Base-by-base conservation (phyloP, 1,139 yeast genomes). In the Suhomyces atakaporum region DNA sequence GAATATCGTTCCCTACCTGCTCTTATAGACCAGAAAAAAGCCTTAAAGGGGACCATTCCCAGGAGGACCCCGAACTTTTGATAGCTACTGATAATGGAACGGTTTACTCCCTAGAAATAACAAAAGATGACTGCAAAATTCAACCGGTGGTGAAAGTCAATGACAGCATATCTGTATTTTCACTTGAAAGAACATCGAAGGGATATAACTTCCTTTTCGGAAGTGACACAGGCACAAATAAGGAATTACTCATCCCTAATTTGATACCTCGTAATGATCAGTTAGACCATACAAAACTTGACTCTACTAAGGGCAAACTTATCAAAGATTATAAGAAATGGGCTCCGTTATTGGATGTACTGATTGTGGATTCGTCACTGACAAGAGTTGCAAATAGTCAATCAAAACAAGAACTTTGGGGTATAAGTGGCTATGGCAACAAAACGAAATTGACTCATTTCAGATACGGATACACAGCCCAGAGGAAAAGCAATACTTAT, bases 321-420 rank as follows among this genome's bases (percentile, higher is more conserved):
- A 28, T 55, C 5, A 45, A 48, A 14, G 66, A 65, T 41, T 68
- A 62, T 51, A 63, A 60, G 29, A 73, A 69, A 41, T 75, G 81
- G 81, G 65, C 78, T 0, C 81, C 81, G 0, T 42, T 75, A 3
- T 43, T 69, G 16, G 80, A 75, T 49, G 50, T 68, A 0, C 60
- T 55, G 40, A 49, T 73, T 2, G 55, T 71, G 3, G 66, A 67
- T 12, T 48, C 66, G 0, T 52, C 39, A 23, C 43, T 39, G 24
- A 42, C 56, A 19, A 46, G 53, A 33, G 46, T 46, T 23, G 32
- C 51, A 11, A 36, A 44, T 8, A 48, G 44, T 19, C 53, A 53
- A 25, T 44, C 57, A 5, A 50, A 54, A 12, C 63, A 66, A 26
- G 79, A 75, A 36, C 42, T 76, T 1, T 77, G 78, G 77, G 63